Conservation (phyloP, 2,329 filamentous ascomycete species). For the Paecilomyces sp. region DNA sequence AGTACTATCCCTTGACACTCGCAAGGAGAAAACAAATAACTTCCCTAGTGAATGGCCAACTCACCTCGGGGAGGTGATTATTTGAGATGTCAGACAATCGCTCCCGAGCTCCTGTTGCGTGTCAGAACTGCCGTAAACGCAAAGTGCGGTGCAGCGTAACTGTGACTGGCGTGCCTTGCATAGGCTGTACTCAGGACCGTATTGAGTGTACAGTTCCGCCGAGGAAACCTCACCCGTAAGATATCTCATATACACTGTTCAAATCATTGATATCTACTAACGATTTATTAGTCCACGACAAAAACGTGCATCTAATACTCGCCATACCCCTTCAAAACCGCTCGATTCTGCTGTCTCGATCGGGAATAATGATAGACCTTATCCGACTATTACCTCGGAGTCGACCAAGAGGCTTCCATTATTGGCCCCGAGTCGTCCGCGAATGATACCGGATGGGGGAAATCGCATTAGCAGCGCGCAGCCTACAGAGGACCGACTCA, state of each 20-base stretch:
- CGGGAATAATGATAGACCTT: background rate
- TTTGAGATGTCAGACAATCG: slow-evolving; percentile 6
- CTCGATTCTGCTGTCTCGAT: background rate
- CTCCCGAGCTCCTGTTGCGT: slow-evolving; percentile 10
- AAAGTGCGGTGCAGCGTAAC: slow-evolving; percentile 19
- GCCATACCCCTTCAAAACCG: background rate
- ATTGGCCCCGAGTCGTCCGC: background rate
- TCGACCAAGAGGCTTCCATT: background rate
- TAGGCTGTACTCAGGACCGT: slow-evolving; percentile 21
- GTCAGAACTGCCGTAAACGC: slow-evolving; percentile 12
- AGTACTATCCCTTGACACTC: background rate
- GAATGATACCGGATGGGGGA: background rate
- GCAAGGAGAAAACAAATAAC: background rate
- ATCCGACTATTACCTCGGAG: background rate
- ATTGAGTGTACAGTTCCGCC: slow-evolving; percentile 19
- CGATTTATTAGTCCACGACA: background rate
- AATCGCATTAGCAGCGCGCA: slow-evolving; percentile 1
- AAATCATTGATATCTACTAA: background rate
- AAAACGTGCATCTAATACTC: background rate
- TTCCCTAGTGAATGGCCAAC: background rate
- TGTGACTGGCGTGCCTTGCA: slow-evolving; percentile 13
- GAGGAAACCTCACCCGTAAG: slow-evolving; percentile 8
- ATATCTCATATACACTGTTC: background rate
- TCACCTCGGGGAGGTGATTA: background rate
- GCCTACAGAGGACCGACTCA: slow-evolving; percentile 1